Evolutionary conservation across 2,329 filamentous ascomycete species (phyloP).

Genomic region (Fusarium subtropicale): DNA sequence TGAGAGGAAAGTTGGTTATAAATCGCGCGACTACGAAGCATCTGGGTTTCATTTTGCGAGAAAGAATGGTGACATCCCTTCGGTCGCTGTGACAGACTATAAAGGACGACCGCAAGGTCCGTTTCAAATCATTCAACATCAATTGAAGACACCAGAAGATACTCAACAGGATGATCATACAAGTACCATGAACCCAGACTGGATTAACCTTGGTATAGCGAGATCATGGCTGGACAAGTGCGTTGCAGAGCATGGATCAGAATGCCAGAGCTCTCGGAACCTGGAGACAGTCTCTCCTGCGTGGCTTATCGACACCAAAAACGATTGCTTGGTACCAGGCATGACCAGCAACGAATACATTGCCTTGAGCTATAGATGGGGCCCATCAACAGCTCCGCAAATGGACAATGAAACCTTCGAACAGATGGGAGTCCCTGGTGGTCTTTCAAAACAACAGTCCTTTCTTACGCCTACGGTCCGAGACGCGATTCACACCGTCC

Average conservation of each 20-base stretch:
- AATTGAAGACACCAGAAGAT: neutral
- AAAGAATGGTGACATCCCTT: neutral
- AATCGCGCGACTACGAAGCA: neutral
- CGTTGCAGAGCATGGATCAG: neutral
- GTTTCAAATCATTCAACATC: neutral
- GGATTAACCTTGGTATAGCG: neutral
- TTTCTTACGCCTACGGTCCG: neutral
- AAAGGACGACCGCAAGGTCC: neutral
- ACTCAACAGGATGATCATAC: neutral
- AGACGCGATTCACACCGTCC: neutral
- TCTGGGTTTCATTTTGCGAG: neutral
- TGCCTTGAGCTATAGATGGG: slow-evolving; percentile 7
- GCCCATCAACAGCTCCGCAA: neutral
- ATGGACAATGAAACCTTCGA: neutral
- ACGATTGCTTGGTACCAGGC: neutral
- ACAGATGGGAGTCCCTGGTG: neutral
- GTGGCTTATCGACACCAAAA: neutral
- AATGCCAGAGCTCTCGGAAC: neutral
- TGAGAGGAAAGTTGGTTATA: neutral
- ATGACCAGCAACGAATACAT: neutral
- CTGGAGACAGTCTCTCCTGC: neutral
- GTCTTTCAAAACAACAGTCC: neutral
- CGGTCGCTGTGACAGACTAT: neutral
- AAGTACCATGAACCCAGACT: neutral
- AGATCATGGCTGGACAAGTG: neutral